Percentiles rank a stretch among this genome's conserved stretches.
phyloP scores from a whole-genome alignment of 805 yeast genomes.

The Myxozyma neotropica region DNA sequence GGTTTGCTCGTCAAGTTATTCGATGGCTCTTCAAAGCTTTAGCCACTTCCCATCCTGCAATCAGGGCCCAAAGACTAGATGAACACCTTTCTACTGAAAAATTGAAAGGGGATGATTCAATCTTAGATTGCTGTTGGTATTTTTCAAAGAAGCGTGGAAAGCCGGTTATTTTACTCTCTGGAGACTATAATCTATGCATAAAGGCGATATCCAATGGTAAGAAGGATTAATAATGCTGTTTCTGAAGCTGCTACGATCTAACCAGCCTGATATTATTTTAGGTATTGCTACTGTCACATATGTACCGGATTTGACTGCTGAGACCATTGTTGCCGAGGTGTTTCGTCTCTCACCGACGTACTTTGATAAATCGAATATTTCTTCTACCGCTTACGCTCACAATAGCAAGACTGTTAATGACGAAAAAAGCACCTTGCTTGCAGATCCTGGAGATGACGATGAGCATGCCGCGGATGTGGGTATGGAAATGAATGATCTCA shows the following conservation, averaged over 20 bases:
- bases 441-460: not conserved
- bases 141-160: constrained; percentile 48
- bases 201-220: constrained; percentile 53
- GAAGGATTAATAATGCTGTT: too few species aligned
- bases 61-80: constrained; percentile 64
- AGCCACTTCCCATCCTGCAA: constrained; percentile 53
- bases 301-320: constrained; percentile 21
- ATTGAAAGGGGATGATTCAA: constrained; percentile 72
- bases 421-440: too few species aligned
- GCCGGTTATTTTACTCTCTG: constrained; percentile 65
- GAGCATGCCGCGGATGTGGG: not conserved
- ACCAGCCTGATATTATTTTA: too few species aligned
- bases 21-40: constrained; percentile 72
- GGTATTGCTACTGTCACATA: constrained; percentile 24
- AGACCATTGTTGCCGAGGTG: constrained; percentile 1
- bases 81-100: constrained; percentile 50
- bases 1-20: constrained; percentile 69
- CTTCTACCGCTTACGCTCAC: too few species aligned
- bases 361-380: not conserved
- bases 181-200: constrained; percentile 80
- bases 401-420: too few species aligned
- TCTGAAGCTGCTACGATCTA: too few species aligned
- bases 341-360: constrained; percentile 1
- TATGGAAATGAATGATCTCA: not conserved
- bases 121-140: constrained; percentile 79